phyloP scores from a whole-genome alignment of 2,329 filamentous ascomycete species.

The Xylaria sp. region DNA sequence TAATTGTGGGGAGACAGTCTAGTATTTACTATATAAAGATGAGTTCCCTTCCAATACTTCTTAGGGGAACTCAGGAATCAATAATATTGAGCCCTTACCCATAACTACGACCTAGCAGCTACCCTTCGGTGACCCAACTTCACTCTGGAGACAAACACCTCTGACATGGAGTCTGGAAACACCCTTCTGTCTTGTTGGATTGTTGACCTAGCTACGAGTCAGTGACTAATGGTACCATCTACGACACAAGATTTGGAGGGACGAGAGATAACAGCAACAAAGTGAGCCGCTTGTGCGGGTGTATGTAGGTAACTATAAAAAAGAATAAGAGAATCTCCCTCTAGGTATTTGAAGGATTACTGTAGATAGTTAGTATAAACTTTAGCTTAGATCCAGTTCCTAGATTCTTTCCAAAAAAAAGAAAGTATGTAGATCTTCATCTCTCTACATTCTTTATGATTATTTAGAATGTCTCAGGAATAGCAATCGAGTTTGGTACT shows the following conservation, averaged over 20 bases:
- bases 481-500: slow-evolving; percentile 88
- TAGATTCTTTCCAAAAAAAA: slow-evolving; percentile 85
- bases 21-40: too few relatives aligned
- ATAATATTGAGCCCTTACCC: too few relatives aligned
- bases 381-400: slow-evolving; percentile 68
- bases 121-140: too few relatives aligned
- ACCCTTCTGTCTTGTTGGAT: slow-evolving; percentile 78
- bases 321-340: slow-evolving; percentile 49
- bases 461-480: slow-evolving; percentile 86
- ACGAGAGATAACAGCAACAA: neutral
- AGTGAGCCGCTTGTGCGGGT: neutral
- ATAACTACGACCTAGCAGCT: too few relatives aligned
- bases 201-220: slow-evolving; percentile 59
- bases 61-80: too few relatives aligned
- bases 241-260: neutral
- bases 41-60: too few relatives aligned
- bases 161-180: too few relatives aligned
- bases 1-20: too few relatives aligned
- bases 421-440: slow-evolving; percentile 79
- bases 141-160: too few relatives aligned
- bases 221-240: neutral
- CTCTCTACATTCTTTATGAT: slow-evolving; percentile 80
- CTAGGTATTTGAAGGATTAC: slow-evolving; percentile 84
- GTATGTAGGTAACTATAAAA: neutral
- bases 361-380: slow-evolving; percentile 84